phyloP scores from a whole-genome alignment of 495 filamentous ascomycete species.

The Schizothecium vesticola region DNA sequence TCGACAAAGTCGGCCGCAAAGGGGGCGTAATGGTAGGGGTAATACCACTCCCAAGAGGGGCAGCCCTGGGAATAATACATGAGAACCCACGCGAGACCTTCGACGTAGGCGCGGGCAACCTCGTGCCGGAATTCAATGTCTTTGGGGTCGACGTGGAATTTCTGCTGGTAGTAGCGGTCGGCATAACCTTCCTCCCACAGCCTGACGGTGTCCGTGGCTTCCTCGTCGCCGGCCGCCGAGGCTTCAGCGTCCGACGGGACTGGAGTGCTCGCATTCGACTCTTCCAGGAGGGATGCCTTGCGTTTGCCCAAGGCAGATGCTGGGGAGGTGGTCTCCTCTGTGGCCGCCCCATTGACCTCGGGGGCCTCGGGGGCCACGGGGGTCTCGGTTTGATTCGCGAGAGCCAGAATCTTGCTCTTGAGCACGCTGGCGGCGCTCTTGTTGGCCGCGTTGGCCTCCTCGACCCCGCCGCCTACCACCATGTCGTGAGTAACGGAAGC shows the following conservation, averaged over 20 bases:
- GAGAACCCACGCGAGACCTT: slow-evolving; percentile 97
- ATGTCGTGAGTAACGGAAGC: slow-evolving; percentile 74
- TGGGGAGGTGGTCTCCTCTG: slow-evolving; percentile 19
- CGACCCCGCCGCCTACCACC: slow-evolving; percentile 71
- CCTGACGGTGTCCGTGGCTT: slow-evolving; percentile 71
- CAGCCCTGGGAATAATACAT: slow-evolving; percentile 98
- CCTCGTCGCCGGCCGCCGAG: slow-evolving; percentile 48
- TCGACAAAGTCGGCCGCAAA: slow-evolving; percentile 95
- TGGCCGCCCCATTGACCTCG: slow-evolving; percentile 14
- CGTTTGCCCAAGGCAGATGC: slow-evolving; percentile 49
- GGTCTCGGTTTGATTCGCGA: slow-evolving; percentile 31
- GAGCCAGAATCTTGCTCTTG: slow-evolving; percentile 68
- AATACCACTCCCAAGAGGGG: slow-evolving; percentile 98
- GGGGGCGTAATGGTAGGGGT: slow-evolving; percentile 96
- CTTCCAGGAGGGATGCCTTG: slow-evolving; percentile 56
- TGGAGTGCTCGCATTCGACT: slow-evolving; percentile 49
- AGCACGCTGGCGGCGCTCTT: slow-evolving; percentile 89
- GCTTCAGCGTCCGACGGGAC: slow-evolving; percentile 39
- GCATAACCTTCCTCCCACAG: slow-evolving; percentile 95
- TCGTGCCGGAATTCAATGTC: slow-evolving; percentile 84
- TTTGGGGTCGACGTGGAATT: slow-evolving; percentile 79
- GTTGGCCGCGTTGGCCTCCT: slow-evolving; percentile 79
- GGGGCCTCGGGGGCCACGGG: slow-evolving; percentile 13
- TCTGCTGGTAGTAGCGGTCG: slow-evolving; percentile 95
- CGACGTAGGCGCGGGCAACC: slow-evolving; percentile 89